A percentile compares a stretch with the other conserved stretches of the same genome.
phyloP scores from a whole-genome alignment of 2,329 filamentous ascomycete species.

The Xylaria sp. region DNA sequence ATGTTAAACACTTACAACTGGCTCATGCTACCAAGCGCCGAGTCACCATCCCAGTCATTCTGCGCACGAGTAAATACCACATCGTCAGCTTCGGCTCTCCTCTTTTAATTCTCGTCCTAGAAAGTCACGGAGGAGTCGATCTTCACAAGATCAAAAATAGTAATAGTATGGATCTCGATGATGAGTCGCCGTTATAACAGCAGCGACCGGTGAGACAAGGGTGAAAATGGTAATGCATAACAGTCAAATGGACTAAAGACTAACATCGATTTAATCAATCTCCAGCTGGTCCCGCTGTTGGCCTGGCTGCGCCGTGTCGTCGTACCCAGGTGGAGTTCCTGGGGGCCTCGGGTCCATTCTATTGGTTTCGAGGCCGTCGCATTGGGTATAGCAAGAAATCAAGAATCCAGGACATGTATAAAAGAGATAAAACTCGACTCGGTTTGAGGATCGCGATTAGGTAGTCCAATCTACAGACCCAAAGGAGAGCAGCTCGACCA shows the following conservation, averaged over 20 bases:
- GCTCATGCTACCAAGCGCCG: conserved; percentile 43
- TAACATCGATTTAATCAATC: conserved; percentile 37
- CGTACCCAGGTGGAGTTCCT: neutral
- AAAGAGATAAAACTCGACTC: neutral
- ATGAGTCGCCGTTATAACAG: neutral
- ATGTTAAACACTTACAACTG: conserved; percentile 36
- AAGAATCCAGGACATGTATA: neutral
- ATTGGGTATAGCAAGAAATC: neutral
- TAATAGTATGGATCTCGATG: no score
- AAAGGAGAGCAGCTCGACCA: neutral
- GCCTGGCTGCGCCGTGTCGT: conserved; percentile 6
- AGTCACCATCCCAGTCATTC: conserved; percentile 42
- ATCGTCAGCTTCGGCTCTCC: conserved; percentile 10
- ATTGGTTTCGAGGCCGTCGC: conserved; percentile 10
- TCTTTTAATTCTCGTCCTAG: neutral
- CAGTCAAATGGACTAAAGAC: conserved; percentile 13
- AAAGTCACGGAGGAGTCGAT: neutral
- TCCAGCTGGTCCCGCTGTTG: conserved; percentile 32
- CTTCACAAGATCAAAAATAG: neutral
- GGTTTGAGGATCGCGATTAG: neutral
- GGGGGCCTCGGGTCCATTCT: neutral
- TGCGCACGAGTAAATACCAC: conserved; percentile 17
- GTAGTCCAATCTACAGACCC: neutral
- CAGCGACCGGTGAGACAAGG: neutral
- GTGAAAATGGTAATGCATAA: neutral